phyloP scores from a whole-genome alignment of 2,329 filamentous ascomycete genomes.

The Microsporum ferrugineum region DNA sequence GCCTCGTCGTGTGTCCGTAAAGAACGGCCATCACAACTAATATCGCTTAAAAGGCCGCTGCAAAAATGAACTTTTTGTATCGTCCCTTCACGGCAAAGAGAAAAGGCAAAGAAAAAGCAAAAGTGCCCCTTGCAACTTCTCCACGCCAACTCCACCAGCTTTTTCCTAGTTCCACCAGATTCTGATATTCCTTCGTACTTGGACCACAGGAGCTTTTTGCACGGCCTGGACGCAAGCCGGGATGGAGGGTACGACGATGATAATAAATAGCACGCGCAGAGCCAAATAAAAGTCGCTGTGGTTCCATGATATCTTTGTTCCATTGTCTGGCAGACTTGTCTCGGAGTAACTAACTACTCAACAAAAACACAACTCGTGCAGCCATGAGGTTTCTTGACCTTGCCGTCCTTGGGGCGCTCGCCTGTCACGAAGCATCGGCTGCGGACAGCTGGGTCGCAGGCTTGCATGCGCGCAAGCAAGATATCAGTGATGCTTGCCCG shows the following conservation, averaged over 20 bases:
- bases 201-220: not conserved
- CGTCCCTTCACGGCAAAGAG: not conserved
- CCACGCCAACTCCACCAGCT: not conserved
- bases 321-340: not conserved
- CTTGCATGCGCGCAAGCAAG: not conserved
- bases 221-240: not conserved
- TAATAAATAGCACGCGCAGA: not conserved
- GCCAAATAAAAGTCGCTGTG: not conserved
- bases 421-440: not conserved
- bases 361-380: not conserved
- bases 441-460: not conserved
- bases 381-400: not conserved
- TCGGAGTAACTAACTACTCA: not conserved
- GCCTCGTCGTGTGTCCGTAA: not conserved
- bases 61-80: not conserved
- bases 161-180: not conserved
- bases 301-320: not conserved
- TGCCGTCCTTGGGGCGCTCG: not conserved
- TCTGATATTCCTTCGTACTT: not conserved
- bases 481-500: conserved; percentile 16
- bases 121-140: not conserved
- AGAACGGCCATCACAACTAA: not conserved
- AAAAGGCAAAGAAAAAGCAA: not conserved
- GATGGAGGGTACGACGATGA: not conserved
- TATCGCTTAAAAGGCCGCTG: not conserved